A percentile compares a stretch with the other conserved stretches of the same genome.
Evolutionary conservation across 2,329 filamentous ascomycete genomes (phyloP).

Genomic region (Cordyceps pruinosa): DNA sequence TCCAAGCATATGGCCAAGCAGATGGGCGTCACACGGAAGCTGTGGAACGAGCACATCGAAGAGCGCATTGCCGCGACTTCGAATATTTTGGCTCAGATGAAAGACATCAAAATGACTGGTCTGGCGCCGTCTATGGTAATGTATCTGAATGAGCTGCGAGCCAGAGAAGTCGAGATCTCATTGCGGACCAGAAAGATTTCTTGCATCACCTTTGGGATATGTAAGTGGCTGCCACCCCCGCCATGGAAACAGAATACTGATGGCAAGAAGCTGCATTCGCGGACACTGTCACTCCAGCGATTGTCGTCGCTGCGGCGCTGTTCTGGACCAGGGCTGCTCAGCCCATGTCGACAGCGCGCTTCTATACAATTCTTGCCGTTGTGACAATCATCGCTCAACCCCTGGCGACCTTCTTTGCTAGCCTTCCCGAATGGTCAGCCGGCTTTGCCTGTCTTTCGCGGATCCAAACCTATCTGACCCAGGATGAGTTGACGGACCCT

Average conservation of each 20-base stretch:
- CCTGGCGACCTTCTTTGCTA: not conserved
- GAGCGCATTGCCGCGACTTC: conserved; percentile 1
- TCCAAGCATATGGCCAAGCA: not conserved
- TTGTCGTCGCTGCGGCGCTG: not conserved
- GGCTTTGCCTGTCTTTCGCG: not conserved
- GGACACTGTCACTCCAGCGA: not conserved
- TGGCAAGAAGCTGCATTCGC: not conserved
- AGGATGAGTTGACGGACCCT: not conserved
- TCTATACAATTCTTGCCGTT: conserved; percentile 3
- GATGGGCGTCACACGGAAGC: not conserved
- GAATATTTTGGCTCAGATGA: conserved; percentile 6
- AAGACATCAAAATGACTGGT: conserved; percentile 5
- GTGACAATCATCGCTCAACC: not conserved
- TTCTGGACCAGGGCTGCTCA: conserved; percentile 4
- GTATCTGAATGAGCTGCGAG: not conserved
- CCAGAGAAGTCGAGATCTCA: not conserved
- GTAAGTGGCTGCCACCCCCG: not conserved
- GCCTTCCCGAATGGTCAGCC: not conserved
- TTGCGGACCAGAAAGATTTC: not conserved
- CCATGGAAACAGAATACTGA: not conserved
- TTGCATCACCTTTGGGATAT: not conserved
- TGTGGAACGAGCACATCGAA: conserved; percentile 1
- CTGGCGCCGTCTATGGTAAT: not conserved
- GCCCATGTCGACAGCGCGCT: not conserved
- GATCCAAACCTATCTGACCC: not conserved